Conservation (phyloP, 768 basidiomycete species). For the Tulasnella sp. region DNA sequence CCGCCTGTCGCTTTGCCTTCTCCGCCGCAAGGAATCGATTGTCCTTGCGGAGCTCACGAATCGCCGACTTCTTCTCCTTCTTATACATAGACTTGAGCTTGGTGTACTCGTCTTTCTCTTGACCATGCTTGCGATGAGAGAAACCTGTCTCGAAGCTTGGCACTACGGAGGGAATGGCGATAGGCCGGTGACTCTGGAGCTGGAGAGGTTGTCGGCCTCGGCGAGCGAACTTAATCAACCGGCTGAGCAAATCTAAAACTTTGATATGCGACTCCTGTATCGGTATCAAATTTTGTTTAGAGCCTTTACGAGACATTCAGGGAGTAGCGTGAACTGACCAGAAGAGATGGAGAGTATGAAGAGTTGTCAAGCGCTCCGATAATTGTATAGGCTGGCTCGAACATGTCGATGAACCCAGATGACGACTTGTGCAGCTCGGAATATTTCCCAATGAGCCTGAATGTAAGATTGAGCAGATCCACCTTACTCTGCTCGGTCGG, state of each 20-base stretch:
- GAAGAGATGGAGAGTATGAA: constrained; percentile 39
- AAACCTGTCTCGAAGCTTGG: constrained; percentile 79
- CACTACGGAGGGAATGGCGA: constrained; percentile 85
- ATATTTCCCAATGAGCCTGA: constrained; percentile 55
- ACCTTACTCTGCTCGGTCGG: constrained; percentile 53
- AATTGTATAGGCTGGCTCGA: constrained; percentile 50
- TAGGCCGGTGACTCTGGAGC: constrained; percentile 90
- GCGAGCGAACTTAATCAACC: constrained; percentile 60
- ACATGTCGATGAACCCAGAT: constrained; percentile 79
- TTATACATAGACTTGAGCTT: constrained; percentile 85
- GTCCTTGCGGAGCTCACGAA: constrained; percentile 92
- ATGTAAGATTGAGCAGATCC: constrained; percentile 50
- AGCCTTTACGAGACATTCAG: neutral
- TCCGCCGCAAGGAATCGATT: constrained; percentile 84
- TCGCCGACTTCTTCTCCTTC: constrained; percentile 93
- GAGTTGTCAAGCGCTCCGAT: constrained; percentile 40
- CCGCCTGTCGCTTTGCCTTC: constrained; percentile 69
- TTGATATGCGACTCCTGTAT: constrained; percentile 38
- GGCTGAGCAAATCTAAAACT: constrained; percentile 39
- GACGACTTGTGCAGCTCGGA: constrained; percentile 67
- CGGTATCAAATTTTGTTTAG: constrained; percentile 1
- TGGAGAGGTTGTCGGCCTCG: constrained; percentile 66
- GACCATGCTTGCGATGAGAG: constrained; percentile 62
- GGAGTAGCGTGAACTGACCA: constrained; percentile 35
- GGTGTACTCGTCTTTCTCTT: constrained; percentile 87